Evolutionary conservation across 2,329 filamentous ascomycete species (phyloP).

Genomic region (Xylaria polymorpha): DNA sequence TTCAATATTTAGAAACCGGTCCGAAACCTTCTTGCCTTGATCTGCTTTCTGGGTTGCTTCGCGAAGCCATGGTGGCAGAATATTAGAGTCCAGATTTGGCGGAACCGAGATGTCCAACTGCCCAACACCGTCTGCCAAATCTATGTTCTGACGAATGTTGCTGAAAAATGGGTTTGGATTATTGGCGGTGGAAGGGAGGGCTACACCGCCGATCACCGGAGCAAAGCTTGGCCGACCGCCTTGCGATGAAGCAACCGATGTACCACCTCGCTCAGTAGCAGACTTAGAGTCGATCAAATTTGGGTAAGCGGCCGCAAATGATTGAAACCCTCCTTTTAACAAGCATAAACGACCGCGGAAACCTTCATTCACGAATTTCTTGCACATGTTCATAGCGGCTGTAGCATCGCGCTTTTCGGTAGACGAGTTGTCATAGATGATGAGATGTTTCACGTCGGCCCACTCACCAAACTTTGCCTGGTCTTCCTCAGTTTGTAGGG

Average conservation of each 20-base stretch:
- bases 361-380: slow-evolving; percentile 89
- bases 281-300: slow-evolving; percentile 68
- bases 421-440: slow-evolving; percentile 88
- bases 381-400: slow-evolving; percentile 85
- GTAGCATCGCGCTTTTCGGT: slow-evolving; percentile 82
- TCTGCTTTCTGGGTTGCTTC: slow-evolving; percentile 74
- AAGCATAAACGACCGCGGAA: slow-evolving; percentile 80
- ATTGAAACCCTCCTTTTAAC: slow-evolving; percentile 82
- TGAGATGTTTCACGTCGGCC: slow-evolving; percentile 77
- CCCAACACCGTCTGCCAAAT: slow-evolving; percentile 91
- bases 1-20: slow-evolving; percentile 87
- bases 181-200: slow-evolving; percentile 76
- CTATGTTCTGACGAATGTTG: slow-evolving; percentile 97
- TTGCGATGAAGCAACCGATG: slow-evolving; percentile 57
- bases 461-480: slow-evolving; percentile 80
- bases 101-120: slow-evolving; percentile 72
- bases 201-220: slow-evolving; percentile 89
- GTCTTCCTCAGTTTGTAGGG: slow-evolving; percentile 79
- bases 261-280: slow-evolving; percentile 63
- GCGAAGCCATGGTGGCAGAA: slow-evolving; percentile 81
- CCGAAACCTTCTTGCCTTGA: slow-evolving; percentile 81
- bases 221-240: slow-evolving; percentile 63
- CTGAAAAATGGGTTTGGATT: slow-evolving; percentile 90
- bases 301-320: slow-evolving; percentile 76
- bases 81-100: slow-evolving; percentile 57